Evolutionary conservation across 1,139 yeast species (phyloP), one percentile per base, ranked within the genome.

Genomic region (Suhomyces yuchorum): DNA sequence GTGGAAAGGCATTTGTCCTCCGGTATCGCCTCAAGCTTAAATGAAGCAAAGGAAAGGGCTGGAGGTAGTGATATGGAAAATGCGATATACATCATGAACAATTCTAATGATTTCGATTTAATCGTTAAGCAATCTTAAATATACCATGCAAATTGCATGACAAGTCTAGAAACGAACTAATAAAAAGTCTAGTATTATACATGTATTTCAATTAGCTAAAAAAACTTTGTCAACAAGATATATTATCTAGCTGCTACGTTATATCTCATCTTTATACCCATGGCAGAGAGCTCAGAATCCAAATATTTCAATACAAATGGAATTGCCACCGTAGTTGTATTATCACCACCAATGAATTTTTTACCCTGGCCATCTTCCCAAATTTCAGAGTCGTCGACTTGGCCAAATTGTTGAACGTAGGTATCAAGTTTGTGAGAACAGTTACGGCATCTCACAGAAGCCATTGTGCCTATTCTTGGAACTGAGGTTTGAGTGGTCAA

Each of bases 281-380:
- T 95, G 18, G 99, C 99, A 14, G 96, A 84, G 59, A 95, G 79
- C 69, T 95, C 99, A 28, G 97, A 89, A 62, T 93, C 97, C 67
- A 95, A 78, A 66, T 93, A 95, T 67, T 92, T 87, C 77, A 95
- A 81, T 36, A 95, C 99, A 66, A 91, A 93, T 49, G 99, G 99
- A 66, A 95, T 87, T 38, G 97, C 97, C 54, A 95, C 96, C 0
- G 96, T 87, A 3, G 98, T 85, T 24, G 96, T 90, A 55, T 92
- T 79, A 52, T 82, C 85, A 62, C 99, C 99, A 48, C 99, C 99
- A 49, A 84, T 85, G 66, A 86, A 93, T 65, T 85, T 84, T 65
- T 82, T 86, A 44, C 99, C 98, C 60, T 85, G 91, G 15, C 98
- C 98, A 67, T 93, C 99, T 73, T 92, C 97, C 99, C 99, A 93